Base-by-base conservation (phyloP, 2,329 filamentous ascomycete species). In the Venturiaceae sp. region DNA sequence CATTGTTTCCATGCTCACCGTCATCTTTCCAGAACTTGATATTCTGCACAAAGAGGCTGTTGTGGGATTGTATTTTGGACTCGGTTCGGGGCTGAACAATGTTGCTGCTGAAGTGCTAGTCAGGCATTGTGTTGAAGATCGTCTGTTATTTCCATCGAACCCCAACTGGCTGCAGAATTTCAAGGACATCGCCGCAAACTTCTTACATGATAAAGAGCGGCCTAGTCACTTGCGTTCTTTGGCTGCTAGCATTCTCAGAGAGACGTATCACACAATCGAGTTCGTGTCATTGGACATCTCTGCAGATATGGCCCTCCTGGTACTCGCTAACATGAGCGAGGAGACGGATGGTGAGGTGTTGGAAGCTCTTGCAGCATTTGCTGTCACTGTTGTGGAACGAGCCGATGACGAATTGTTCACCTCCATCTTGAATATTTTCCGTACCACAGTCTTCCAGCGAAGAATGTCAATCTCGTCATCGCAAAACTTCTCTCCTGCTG, bases 81-180 rank as follows among this genome's bases (percentile, higher is more conserved):
- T 88, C 16, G 81, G 85, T 58, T 72, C 75, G 16, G 77, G 83
- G 36, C 76, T 90, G 8, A 83, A 84, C 5, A 84, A 90, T 66
- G 80, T 81, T 3, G 81, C 83, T 8, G 84, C 81, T 1, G 80
- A 79, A 52, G 74, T 86, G 11, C 80, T 90, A 26, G 78, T 90
- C 46, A 80, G 83, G 47, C 83, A 88, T 66, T 87, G 86, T 62
- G 79, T 80, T 58, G 82, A 88, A 57, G 86, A 87, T 62, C 78
- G 85, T 50, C 85, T 83, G 64, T 87, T 88, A 64, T 86, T 85
- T 47, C 87, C 87, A 2, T 88, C 87, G 0, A 85, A 89, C 64
- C 71, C 78, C 52, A 75, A 82, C 36, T 91, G 87, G 87, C 79
- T 86, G 61, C 72, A 78, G 2, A 87, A 88, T 56, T 75, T 87